phyloP scores from a whole-genome alignment of 192 early-diverging fungal genomes.

The Coemansia brasiliensis region DNA sequence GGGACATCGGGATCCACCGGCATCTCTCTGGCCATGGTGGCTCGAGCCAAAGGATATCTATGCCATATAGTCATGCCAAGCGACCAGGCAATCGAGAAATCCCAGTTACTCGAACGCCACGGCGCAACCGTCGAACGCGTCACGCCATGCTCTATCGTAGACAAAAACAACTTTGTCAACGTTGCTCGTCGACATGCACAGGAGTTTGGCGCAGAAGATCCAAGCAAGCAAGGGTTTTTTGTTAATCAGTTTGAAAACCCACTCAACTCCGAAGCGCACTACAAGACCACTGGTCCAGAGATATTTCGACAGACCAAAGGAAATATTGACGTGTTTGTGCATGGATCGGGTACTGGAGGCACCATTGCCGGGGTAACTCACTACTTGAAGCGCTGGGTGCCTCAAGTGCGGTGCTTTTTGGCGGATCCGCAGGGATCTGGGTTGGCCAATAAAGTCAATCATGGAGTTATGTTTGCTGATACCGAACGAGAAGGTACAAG shows the following conservation, averaged over 20 bases:
- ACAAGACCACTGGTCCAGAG: conserved; percentile 83
- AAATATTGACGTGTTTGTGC: conserved; percentile 78
- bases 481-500: conserved; percentile 88
- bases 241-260: conserved; percentile 95
- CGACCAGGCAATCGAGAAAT: conserved; percentile 90
- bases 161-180: conserved; percentile 90
- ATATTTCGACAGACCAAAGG: conserved; percentile 64
- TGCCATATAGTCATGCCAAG: conserved; percentile 97
- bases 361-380: conserved; percentile 87
- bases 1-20: conserved; percentile 96
- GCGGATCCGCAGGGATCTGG: conserved; percentile 95
- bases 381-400: conserved; percentile 73
- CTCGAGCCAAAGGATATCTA: conserved; percentile 84
- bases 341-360: conserved; percentile 90
- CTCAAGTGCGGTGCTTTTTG: conserved; percentile 66
- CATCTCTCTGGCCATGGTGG: conserved; percentile 90
- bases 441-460: conserved; percentile 86
- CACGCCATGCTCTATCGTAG: conserved; percentile 86
- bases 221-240: conserved; percentile 63
- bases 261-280: conserved; percentile 81
- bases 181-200: conserved; percentile 75
- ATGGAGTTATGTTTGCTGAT: conserved; percentile 86
- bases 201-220: conserved; percentile 52
- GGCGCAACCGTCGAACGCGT: conserved; percentile 92
- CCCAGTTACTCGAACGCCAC: conserved; percentile 74